Evolutionary conservation across 257 asterid genomes (phyloP), one percentile per base, ranked within the genome.

Genomic region (Solanum clarkiae): DNA sequence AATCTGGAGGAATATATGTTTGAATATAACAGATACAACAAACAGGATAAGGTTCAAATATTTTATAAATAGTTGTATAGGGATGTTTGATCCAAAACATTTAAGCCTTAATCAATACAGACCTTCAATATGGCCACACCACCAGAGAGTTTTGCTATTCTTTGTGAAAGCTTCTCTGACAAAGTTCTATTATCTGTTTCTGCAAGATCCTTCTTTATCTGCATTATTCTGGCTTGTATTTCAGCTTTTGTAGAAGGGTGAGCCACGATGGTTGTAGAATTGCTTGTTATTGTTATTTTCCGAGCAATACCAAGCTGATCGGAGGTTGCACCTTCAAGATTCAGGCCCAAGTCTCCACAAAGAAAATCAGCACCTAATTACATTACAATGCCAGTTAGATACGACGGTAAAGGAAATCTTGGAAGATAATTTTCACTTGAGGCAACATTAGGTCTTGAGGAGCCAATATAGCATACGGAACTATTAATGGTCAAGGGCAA

Each of bases 291-390:
- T 60, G 93, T 91, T 87, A 95, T 91, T 91, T 92, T 94, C 86
- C 84, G 94, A 60, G 98, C 98, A 90, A 97, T 92, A 71, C 98
- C 99, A 87, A 97, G 99, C 95, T 97, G 99, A 91, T 97, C 99
- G 53, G 98, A 97, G 54, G 99, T 94, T 84, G 94, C 94, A 84
- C 87, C 84, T 57, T 91, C 95, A 87, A 97, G 96, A 80, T 91
- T 88, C 89, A 94, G 86, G 81, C 98, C 98, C 87, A 95, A 87
- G 81, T 93, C 98, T 88, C 98, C 98, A 86, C 91, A 92, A 82
- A 97, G 90, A 92, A 95, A 97, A 93, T 97, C 99, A 90, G 97
- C 98, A 84, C 99, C 99, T 97, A 88, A 53, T 88, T 80, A 54
- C 24, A 83, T 83, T 66, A 42, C 42, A 57, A 57, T 20, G 75